Evolutionary conservation across 2,329 filamentous ascomycete genomes (phyloP).

Genomic region (Aspergillus ruber): DNA sequence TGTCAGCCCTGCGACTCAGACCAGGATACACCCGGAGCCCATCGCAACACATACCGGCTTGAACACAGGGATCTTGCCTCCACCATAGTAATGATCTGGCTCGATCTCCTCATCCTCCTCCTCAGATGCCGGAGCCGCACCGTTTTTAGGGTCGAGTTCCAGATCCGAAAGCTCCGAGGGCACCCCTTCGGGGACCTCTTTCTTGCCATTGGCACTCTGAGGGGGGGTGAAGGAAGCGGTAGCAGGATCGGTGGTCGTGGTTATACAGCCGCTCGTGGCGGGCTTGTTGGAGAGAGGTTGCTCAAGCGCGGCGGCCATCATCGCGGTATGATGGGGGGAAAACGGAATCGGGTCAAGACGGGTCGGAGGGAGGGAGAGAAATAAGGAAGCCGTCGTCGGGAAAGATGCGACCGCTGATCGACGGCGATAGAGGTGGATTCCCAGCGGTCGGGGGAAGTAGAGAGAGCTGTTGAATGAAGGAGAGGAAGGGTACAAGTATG

Average conservation of each 20-base stretch:
- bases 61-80: constrained; percentile 82
- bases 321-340: constrained; percentile 6
- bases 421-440: constrained; percentile 29
- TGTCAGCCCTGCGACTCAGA: constrained; percentile 10
- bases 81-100: constrained; percentile 81
- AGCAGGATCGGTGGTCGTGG: constrained; percentile 10
- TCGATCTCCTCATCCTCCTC: constrained; percentile 70
- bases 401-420: constrained; percentile 38
- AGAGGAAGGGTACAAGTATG: not conserved
- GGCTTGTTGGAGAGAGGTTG: constrained; percentile 19
- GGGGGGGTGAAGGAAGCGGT: constrained; percentile 38
- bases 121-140: constrained; percentile 18
- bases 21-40: too few relatives aligned
- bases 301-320: constrained; percentile 31
- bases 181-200: constrained; percentile 36
- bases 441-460: constrained; percentile 36
- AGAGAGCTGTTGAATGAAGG: not conserved
- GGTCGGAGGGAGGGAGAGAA: constrained; percentile 5
- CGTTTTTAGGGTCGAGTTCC: constrained; percentile 29
- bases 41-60: constrained; percentile 59
- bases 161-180: constrained; percentile 37
- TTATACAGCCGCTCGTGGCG: constrained; percentile 10
- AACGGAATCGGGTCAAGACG: not conserved
- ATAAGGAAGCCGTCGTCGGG: constrained; percentile 31
- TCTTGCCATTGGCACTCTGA: constrained; percentile 39